Evolutionary conservation across 306 rosid genomes (phyloP).

Genomic region (Fragaria nilgerrensis): DNA sequence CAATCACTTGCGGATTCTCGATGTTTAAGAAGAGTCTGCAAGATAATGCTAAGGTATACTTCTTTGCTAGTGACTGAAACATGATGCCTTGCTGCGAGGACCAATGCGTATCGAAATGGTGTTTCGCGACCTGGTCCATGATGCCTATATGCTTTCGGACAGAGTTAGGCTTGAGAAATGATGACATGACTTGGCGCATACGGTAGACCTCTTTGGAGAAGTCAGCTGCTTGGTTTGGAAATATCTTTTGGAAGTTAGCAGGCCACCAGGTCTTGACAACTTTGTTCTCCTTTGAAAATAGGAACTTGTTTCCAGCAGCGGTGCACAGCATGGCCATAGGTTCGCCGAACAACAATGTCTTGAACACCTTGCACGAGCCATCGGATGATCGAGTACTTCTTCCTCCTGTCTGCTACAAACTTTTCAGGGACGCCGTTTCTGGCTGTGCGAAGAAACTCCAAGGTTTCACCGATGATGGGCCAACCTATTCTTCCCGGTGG

Average conservation of each 20-base stretch:
- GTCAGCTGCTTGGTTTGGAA: neutral
- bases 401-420: neutral
- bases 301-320: neutral
- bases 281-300: neutral
- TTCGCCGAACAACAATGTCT: neutral
- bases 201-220: neutral
- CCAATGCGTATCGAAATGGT: neutral
- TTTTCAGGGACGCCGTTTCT: no score
- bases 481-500: no score
- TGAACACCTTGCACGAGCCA: neutral
- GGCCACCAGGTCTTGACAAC: neutral
- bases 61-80: neutral
- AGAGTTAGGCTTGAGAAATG: neutral
- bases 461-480: no score
- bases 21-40: neutral
- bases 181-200: neutral
- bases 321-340: neutral
- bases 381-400: neutral
- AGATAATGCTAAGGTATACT: neutral
- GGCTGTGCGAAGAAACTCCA: no score
- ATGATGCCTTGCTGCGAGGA: neutral
- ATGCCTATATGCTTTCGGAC: neutral
- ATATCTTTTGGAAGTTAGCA: neutral
- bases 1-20: neutral
- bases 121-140: neutral